A percentile compares a stretch with the other conserved stretches of the same genome.
Conservation (phyloP, 75 land plant genomes). For the Pinus albicaulis region DNA sequence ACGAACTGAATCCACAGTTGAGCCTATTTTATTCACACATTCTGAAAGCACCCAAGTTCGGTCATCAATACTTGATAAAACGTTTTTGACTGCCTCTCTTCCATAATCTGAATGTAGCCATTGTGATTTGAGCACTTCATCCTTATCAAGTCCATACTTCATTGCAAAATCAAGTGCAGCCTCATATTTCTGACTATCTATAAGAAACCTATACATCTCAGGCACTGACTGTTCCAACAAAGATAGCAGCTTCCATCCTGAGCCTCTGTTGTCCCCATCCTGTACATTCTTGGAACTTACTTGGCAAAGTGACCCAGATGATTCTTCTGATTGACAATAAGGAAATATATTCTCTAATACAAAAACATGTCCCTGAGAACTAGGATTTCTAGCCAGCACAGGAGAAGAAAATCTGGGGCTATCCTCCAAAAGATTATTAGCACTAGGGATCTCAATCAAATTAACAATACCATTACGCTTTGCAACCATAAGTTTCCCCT, state of each 20-base stretch:
- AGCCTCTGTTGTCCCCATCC: conserved; percentile 3
- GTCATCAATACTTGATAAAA: conserved; percentile 63
- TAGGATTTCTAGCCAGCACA: conserved; percentile 30
- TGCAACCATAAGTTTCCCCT: conserved; percentile 42
- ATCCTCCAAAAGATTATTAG: conserved; percentile 22
- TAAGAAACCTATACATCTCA: conserved; percentile 60
- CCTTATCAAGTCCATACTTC: conserved; percentile 52
- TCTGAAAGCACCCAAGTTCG: conserved; percentile 71
- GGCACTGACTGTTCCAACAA: conserved; percentile 48
- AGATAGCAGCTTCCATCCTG: conserved; percentile 57
- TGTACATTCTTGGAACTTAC: neutral
- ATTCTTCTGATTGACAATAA: conserved; percentile 4
- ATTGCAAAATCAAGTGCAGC: conserved; percentile 65
- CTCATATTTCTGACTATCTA: conserved; percentile 44
- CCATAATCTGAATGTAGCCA: conserved; percentile 69
- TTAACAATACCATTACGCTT: conserved; percentile 33
- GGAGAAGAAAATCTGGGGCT: conserved; percentile 32
- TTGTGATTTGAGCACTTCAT: conserved; percentile 76
- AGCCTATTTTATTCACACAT: conserved; percentile 65
- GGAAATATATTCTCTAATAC: conserved; percentile 36
- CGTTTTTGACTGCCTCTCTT: conserved; percentile 30
- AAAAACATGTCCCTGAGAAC: conserved; percentile 43
- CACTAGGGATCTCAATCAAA: conserved; percentile 38
- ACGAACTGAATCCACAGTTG: conserved; percentile 65
- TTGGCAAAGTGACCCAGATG: conserved; percentile 3